phyloP scores from a whole-genome alignment of 108 stramenopile species.

The Discostella pseudostelligera region DNA sequence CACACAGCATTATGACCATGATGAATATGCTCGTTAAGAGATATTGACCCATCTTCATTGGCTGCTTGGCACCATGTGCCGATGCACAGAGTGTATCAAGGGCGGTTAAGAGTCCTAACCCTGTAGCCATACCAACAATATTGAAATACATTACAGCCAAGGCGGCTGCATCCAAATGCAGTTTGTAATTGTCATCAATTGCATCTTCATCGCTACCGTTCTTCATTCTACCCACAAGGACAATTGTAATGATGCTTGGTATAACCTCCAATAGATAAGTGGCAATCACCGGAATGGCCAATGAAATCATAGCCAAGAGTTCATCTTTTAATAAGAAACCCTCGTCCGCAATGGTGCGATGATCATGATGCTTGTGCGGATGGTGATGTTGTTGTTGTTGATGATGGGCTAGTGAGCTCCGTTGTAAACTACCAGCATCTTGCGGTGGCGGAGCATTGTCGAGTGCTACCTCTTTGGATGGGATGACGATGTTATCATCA shows the following conservation, averaged over 20 bases:
- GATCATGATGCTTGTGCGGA: too few relatives aligned
- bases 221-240: constrained; percentile 35
- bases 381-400: too few relatives aligned
- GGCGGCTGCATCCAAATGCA: constrained; percentile 46
- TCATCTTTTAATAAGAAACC: constrained; percentile 29
- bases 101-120: constrained; percentile 37
- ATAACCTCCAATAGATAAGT: constrained; percentile 41
- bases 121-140: constrained; percentile 31
- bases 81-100: constrained; percentile 47
- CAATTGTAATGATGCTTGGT: constrained; percentile 36
- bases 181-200: constrained; percentile 1
- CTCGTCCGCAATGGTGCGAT: background rate
- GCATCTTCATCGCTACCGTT: background rate
- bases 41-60: constrained; percentile 44
- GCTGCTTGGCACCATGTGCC: constrained; percentile 46
- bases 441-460: too few relatives aligned
- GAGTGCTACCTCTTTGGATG: too few relatives aligned
- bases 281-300: constrained; percentile 34
- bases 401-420: background rate
- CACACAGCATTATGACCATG: constrained; percentile 10
- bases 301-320: constrained; percentile 22
- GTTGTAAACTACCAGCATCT: background rate
- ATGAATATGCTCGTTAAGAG: constrained; percentile 25
- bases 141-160: constrained; percentile 42
- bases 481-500: background rate